These are phyloP conservation scores for Dimargaris cristalligena DNA, from an alignment of 192 early-diverging fungal genomes.

Conservation along the genomic window DNA sequence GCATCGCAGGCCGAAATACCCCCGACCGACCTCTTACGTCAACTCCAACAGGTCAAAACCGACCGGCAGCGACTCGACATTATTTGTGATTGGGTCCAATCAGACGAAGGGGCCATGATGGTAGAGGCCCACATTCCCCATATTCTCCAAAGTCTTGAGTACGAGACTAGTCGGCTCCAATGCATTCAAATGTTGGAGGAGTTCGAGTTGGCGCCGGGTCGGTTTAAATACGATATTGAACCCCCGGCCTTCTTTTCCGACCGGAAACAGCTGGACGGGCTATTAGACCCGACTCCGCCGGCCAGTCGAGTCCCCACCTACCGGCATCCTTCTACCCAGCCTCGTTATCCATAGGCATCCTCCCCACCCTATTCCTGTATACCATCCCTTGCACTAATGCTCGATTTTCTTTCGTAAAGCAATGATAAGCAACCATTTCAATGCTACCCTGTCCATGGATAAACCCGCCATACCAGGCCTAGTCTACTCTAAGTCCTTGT, in stretches of 20 bases:
- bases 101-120: not conserved
- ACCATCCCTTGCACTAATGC: no score
- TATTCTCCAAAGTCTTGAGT: slow-evolving; percentile 6
- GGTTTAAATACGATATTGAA: slow-evolving; percentile 4
- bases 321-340: not conserved
- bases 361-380: no score
- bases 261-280: slow-evolving; percentile 1
- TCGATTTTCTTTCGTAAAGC: no score
- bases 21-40: not conserved
- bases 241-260: slow-evolving; percentile 11
- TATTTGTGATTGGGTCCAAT: slow-evolving; percentile 2
- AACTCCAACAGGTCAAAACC: not conserved
- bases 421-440: no score
- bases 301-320: not conserved
- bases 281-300: slow-evolving; percentile 7
- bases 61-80: slow-evolving; percentile 11
- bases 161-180: slow-evolving; percentile 6
- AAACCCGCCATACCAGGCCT: no score
- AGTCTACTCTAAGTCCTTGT: no score
- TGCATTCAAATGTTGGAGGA: slow-evolving; percentile 3
- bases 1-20: not conserved
- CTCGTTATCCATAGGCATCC: no score
- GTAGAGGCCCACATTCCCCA: not conserved
- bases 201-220: not conserved
- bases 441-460: no score